phyloP scores from a whole-genome alignment of 768 basidiomycete genomes.

The Cyclocybe cylindracea region DNA sequence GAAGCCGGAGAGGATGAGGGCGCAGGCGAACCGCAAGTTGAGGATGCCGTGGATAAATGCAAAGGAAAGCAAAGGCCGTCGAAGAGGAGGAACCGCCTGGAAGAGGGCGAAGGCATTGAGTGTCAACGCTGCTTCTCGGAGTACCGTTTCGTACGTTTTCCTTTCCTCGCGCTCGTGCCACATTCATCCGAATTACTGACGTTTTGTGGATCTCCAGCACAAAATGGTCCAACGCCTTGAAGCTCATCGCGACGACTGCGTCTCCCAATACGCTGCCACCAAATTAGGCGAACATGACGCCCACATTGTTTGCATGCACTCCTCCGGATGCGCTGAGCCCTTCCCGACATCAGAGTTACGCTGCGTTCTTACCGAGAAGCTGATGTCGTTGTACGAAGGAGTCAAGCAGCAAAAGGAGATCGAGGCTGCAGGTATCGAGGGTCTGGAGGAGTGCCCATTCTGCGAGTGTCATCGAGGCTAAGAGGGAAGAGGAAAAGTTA shows the following conservation, averaged over 20 bases:
- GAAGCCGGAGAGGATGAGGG: not conserved
- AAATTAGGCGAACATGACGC: slow-evolving; percentile 65
- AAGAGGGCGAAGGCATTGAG: slow-evolving; percentile 66
- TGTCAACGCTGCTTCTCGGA: slow-evolving; percentile 86
- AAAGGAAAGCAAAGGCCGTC: slow-evolving; percentile 28
- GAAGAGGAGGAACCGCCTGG: slow-evolving; percentile 46
- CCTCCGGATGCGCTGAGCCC: slow-evolving; percentile 64
- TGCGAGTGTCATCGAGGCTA: slow-evolving; percentile 84
- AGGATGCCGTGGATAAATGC: slow-evolving; percentile 17
- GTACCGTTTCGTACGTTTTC: slow-evolving; percentile 63
- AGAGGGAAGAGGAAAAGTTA: slow-evolving; percentile 58
- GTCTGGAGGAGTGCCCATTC: slow-evolving; percentile 87
- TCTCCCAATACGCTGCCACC: slow-evolving; percentile 66
- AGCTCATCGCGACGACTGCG: slow-evolving; percentile 73
- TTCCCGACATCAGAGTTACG: slow-evolving; percentile 72
- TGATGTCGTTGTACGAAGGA: slow-evolving; percentile 69
- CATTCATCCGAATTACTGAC: not conserved
- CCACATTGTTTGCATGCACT: slow-evolving; percentile 80
- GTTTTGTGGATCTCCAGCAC: slow-evolving; percentile 43
- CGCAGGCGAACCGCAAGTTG: slow-evolving; percentile 12
- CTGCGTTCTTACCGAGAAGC: slow-evolving; percentile 66
- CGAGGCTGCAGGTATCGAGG: slow-evolving; percentile 73
- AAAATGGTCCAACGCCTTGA: slow-evolving; percentile 90
- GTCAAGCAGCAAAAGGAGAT: slow-evolving; percentile 81
- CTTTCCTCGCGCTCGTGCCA: not conserved